Conservation (phyloP, 768 basidiomycete species). For the Ramaria sp. region DNA sequence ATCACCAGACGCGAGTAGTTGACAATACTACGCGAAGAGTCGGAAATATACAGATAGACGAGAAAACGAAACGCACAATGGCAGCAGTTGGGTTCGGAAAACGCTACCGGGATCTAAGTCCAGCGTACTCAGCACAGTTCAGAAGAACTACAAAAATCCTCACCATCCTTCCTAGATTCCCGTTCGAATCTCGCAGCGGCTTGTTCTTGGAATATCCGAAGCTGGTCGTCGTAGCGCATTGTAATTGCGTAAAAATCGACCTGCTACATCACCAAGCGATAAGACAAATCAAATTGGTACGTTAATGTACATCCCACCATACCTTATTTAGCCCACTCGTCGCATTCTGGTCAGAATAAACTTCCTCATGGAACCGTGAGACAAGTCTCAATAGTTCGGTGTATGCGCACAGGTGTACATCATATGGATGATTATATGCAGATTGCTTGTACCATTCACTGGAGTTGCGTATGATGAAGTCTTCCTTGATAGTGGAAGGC, state of each 20-base stretch:
- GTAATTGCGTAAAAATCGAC: conserved; percentile 10
- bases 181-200: conserved; percentile 9
- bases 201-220: conserved; percentile 7
- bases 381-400: conserved; percentile 60
- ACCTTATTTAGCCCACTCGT: neutral
- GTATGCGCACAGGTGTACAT: conserved; percentile 67
- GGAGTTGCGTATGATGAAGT: conserved; percentile 56
- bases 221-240: conserved; percentile 10
- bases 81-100: conserved; percentile 1
- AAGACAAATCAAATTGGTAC: neutral
- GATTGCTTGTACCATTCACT: conserved; percentile 69
- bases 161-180: conserved; percentile 10
- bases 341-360: conserved; percentile 18
- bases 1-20: conserved; percentile 48
- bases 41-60: conserved; percentile 11
- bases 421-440: conserved; percentile 53
- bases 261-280: neutral
- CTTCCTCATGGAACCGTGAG: conserved; percentile 63
- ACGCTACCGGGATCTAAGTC: conserved; percentile 5
- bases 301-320: neutral
- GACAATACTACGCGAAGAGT: conserved; percentile 29
- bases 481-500: conserved; percentile 80
- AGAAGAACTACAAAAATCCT: neutral
- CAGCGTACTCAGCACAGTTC: neutral
- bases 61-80: neutral